These are phyloP conservation scores for Phylloporus sp. DNA, from an alignment of 768 basidiomycete genomes.

Conservation along the genomic window DNA sequence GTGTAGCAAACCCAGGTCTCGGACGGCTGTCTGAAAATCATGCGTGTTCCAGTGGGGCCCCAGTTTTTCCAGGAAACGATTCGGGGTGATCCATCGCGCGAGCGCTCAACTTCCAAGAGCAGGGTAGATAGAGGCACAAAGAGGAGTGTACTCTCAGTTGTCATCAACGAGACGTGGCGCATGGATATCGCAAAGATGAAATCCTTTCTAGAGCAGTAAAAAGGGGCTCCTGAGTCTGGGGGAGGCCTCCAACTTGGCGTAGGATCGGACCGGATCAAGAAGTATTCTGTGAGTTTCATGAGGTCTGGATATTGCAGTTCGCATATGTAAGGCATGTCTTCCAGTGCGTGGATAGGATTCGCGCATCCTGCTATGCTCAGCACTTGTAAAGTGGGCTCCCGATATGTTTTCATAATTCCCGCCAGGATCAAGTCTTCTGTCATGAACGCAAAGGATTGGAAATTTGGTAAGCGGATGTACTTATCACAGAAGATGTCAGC, in stretches of 20 bases:
- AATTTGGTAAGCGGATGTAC: conserved; percentile 15
- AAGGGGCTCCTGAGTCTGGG: conserved; percentile 11
- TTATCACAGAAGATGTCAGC: conserved; percentile 10
- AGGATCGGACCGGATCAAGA: conserved; percentile 34
- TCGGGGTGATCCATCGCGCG: conserved; percentile 1
- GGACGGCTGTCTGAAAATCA: conserved; percentile 25
- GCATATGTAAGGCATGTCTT: conserved; percentile 21
- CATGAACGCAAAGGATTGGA: conserved; percentile 35
- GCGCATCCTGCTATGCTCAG: conserved; percentile 13
- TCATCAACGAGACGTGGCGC: conserved; percentile 7
- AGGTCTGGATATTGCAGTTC: conserved; percentile 26
- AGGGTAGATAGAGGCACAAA: conserved; percentile 32
- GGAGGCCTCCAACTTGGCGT: conserved; percentile 25
- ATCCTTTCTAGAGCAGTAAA: conserved; percentile 22
- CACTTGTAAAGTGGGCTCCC: conserved; percentile 14
- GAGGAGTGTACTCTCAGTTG: conserved; percentile 21
- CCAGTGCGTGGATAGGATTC: conserved; percentile 3
- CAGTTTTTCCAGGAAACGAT: conserved; percentile 28
- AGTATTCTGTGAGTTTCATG: conserved; percentile 8
- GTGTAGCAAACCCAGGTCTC: conserved; percentile 35
- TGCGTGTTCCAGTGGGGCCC: conserved; percentile 31
- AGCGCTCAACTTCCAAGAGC: conserved; percentile 20
- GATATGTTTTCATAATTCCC: conserved; percentile 8
- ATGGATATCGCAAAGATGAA: conserved; percentile 33
- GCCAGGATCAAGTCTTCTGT: conserved; percentile 29